A percentile compares a stretch with the other conserved stretches of the same genome.
phyloP scores from a whole-genome alignment of 2,329 filamentous ascomycete species.

The Diaporthe destruens region DNA sequence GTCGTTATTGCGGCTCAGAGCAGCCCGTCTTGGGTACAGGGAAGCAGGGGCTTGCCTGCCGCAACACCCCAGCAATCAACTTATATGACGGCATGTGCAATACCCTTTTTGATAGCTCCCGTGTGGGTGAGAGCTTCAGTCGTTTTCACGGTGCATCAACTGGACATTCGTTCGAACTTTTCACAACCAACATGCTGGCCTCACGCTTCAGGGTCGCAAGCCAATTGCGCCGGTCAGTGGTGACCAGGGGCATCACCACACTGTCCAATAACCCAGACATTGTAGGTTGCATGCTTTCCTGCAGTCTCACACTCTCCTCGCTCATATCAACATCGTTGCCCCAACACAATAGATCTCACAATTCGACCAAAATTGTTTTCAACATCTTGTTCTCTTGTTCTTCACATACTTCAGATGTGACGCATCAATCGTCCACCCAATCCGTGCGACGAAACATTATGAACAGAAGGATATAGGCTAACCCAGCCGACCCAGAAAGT shows the following conservation, averaged over 20 bases:
- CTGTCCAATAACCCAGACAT: conserved; percentile 66
- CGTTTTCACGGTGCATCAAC: neutral
- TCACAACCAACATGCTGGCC: conserved; percentile 49
- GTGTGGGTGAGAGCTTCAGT: neutral
- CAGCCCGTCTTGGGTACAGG: neutral
- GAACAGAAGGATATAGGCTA: conserved; percentile 35
- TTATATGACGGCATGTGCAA: conserved; percentile 40
- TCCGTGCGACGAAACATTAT: neutral
- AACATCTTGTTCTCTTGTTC: neutral
- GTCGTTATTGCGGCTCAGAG: conserved; percentile 16
- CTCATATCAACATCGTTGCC: neutral
- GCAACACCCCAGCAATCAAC: neutral
- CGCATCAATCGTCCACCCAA: neutral
- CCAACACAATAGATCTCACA: neutral
- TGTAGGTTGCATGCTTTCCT: conserved; percentile 54
- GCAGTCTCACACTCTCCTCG: neutral
- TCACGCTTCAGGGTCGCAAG: conserved; percentile 46
- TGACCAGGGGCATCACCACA: conserved; percentile 57
- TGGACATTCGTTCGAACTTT: no score
- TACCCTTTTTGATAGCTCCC: conserved; percentile 6
- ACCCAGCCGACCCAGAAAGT: conserved; percentile 62
- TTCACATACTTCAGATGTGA: neutral
- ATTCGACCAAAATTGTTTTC: neutral
- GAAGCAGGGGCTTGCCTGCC: conserved; percentile 39
- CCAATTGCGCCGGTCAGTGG: conserved; percentile 44